Percentiles rank a stretch among this genome's conserved stretches.
These are phyloP conservation scores for Rutstroemia sydowiana DNA, from an alignment of 2,329 filamentous ascomycete species.

Conservation along the genomic window DNA sequence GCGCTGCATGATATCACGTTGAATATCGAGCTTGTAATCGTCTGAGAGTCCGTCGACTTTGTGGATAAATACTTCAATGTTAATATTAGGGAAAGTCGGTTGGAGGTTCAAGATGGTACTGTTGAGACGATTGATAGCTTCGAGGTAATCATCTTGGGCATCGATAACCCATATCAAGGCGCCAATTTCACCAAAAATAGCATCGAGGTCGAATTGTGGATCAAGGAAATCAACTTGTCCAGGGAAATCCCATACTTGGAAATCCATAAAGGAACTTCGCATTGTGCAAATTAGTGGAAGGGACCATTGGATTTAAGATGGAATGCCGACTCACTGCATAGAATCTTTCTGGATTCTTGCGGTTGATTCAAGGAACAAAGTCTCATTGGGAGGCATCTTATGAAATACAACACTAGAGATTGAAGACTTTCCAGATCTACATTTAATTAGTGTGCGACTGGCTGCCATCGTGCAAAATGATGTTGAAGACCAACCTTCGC, in stretches of 20 bases:
- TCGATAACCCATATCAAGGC: slow-evolving; percentile 98
- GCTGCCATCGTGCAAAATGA: neutral
- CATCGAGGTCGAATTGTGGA: slow-evolving; percentile 80
- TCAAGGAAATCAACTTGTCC: slow-evolving; percentile 92
- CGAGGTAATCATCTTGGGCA: slow-evolving; percentile 94
- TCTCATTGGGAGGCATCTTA: slow-evolving; percentile 93
- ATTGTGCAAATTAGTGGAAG: slow-evolving; percentile 11
- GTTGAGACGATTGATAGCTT: slow-evolving; percentile 81
- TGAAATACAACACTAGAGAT: slow-evolving; percentile 99
- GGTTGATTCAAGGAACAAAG: slow-evolving; percentile 90
- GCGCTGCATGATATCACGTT: slow-evolving; percentile 91
- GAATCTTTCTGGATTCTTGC: slow-evolving; percentile 90
- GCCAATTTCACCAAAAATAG: slow-evolving; percentile 89
- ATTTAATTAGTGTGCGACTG: slow-evolving; percentile 18
- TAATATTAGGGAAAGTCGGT: slow-evolving; percentile 83
- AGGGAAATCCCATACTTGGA: slow-evolving; percentile 96
- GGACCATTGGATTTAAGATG: neutral
- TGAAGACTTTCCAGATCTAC: slow-evolving; percentile 92
- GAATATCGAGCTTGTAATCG: slow-evolving; percentile 92
- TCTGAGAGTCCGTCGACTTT: slow-evolving; percentile 97
- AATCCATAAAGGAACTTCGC: slow-evolving; percentile 92
- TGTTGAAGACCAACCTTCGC: slow-evolving; percentile 57
- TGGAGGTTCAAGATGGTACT: slow-evolving; percentile 84
- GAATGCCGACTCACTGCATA: slow-evolving; percentile 64
- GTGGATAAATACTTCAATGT: slow-evolving; percentile 98